These are phyloP conservation scores for Podaxis mareebaensis DNA, from an alignment of 768 basidiomycete species.

Conservation along the genomic window DNA sequence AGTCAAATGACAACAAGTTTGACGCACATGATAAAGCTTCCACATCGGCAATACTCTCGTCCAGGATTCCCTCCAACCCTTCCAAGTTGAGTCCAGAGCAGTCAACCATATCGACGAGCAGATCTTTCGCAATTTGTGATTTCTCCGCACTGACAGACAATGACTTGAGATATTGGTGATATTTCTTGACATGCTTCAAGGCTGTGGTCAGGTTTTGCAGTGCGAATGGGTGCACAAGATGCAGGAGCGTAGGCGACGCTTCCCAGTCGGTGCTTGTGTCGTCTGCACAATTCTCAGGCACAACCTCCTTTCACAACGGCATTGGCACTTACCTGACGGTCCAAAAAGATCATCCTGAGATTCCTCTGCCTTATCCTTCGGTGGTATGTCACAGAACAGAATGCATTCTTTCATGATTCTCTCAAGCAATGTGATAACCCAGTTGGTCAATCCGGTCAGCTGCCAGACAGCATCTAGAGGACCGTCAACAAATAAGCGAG, in stretches of 20 bases:
- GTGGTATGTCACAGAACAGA: constrained; percentile 30
- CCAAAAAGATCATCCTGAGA: constrained; percentile 19
- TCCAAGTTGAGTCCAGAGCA: constrained; percentile 65
- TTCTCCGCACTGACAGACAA: constrained; percentile 60
- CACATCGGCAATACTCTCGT: constrained; percentile 34
- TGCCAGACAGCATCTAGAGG: constrained; percentile 71
- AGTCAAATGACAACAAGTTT: neutral
- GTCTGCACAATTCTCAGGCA: neutral
- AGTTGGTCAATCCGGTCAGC: constrained; percentile 59
- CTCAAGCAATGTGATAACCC: constrained; percentile 64
- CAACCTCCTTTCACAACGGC: too few species aligned
- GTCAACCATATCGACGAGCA: constrained; percentile 62
- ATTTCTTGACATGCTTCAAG: constrained; percentile 57
- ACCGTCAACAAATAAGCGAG: neutral
- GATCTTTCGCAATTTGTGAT: constrained; percentile 62
- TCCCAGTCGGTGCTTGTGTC: neutral
- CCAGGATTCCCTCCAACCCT: constrained; percentile 48
- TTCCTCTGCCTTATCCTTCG: constrained; percentile 15
- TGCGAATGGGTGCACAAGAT: constrained; percentile 62
- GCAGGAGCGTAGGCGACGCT: constrained; percentile 41
- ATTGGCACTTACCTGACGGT: constrained; percentile 8
- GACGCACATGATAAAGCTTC: constrained; percentile 33
- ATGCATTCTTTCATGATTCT: constrained; percentile 58
- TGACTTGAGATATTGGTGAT: constrained; percentile 52
- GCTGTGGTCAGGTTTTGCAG: constrained; percentile 51